Evolutionary conservation across 768 basidiomycete species (phyloP).

Genomic region (Phallus indusiatus): DNA sequence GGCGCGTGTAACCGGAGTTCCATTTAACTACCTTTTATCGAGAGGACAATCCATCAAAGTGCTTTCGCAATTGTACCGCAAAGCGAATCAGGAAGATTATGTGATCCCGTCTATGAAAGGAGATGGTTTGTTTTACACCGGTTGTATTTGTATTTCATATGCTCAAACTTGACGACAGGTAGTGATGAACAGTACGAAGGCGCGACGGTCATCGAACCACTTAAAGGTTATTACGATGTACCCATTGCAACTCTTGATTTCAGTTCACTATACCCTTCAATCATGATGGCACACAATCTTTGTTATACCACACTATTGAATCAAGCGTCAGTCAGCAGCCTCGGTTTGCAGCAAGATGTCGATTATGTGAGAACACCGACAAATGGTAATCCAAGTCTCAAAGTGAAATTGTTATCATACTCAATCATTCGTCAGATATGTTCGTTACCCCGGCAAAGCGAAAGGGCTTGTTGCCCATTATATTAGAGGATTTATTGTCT

Average conservation of each 20-base stretch:
- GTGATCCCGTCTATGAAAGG: slow-evolving; percentile 76
- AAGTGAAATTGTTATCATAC: slow-evolving; percentile 9
- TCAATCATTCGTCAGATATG: not conserved
- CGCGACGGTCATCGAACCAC: slow-evolving; percentile 96
- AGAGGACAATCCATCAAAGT: slow-evolving; percentile 99
- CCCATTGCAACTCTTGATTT: slow-evolving; percentile 99
- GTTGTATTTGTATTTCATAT: not conserved
- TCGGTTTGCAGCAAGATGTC: slow-evolving; percentile 68
- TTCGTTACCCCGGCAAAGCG: slow-evolving; percentile 67
- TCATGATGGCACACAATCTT: slow-evolving; percentile 99
- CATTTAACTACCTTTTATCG: slow-evolving; percentile 90
- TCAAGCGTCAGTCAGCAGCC: slow-evolving; percentile 62
- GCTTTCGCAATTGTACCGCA: slow-evolving; percentile 88
- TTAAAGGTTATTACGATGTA: slow-evolving; percentile 89
- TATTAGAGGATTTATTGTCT: slow-evolving; percentile 87
- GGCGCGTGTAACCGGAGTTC: slow-evolving; percentile 99
- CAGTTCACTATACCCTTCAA: slow-evolving; percentile 95
- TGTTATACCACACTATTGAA: slow-evolving; percentile 97
- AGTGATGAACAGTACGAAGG: slow-evolving; percentile 97
- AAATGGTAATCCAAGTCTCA: slow-evolving; percentile 48
- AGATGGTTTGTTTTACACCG: slow-evolving; percentile 47
- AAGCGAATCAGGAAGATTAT: slow-evolving; percentile 87
- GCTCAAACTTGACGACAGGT: slow-evolving; percentile 33
- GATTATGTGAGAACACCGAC: slow-evolving; percentile 96
- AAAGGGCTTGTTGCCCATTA: slow-evolving; percentile 84